Evolutionary conservation across 257 asterid species (phyloP).

Genomic region (Solanum etuberosum): DNA sequence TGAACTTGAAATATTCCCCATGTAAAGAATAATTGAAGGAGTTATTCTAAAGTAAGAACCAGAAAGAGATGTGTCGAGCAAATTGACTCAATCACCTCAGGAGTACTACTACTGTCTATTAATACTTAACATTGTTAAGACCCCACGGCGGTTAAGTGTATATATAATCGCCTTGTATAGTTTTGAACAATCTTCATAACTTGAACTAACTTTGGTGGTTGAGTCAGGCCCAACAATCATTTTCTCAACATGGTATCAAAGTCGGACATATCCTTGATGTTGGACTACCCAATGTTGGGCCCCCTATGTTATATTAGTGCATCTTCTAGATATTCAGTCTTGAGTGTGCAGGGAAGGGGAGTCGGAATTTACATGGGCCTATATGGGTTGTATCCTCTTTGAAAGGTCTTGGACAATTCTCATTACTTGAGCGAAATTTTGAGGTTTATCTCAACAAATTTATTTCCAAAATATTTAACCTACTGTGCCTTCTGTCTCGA

Average conservation of each 20-base stretch:
- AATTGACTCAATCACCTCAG: neutral
- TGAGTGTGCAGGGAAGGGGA: neutral
- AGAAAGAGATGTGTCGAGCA: neutral
- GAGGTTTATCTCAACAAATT: neutral
- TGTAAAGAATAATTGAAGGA: neutral
- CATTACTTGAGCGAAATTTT: neutral
- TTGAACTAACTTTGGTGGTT: neutral
- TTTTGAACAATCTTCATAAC: neutral
- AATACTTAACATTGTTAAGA: neutral
- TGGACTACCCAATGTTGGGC: neutral
- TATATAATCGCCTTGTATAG: neutral
- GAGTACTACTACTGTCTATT: neutral
- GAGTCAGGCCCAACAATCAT: neutral
- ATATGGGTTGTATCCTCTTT: neutral
- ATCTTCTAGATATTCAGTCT: neutral
- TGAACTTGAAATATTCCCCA: neutral
- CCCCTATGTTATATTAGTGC: neutral
- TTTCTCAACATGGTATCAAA: neutral
- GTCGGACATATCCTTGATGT: neutral
- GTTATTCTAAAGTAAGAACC: neutral
- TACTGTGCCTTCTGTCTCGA: neutral
- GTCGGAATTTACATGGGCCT: neutral
- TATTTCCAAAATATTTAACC: neutral
- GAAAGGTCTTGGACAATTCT: neutral
- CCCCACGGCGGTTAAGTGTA: neutral